Evolutionary conservation across 148 eudicot species (phyloP).

Genomic region (Fagopyrum homotropicum): DNA sequence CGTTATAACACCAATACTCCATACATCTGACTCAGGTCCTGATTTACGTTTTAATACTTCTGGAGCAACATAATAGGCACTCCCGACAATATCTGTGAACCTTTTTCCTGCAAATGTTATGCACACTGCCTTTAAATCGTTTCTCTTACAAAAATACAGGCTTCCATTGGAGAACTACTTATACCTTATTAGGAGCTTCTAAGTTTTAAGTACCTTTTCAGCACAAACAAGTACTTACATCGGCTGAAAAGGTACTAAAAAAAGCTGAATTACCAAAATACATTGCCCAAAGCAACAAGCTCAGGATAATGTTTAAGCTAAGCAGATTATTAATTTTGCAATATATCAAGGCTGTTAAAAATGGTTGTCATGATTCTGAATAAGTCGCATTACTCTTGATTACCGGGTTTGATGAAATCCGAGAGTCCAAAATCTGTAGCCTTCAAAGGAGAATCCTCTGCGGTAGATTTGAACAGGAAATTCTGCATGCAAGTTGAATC

Average conservation of each 20-base stretch:
- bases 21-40: constrained; percentile 96
- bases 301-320: no score
- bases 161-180: no score
- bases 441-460: constrained; percentile 77
- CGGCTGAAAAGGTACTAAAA: neutral
- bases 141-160: neutral
- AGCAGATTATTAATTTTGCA: no score
- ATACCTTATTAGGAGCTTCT: no score
- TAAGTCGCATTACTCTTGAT: constrained; percentile 13
- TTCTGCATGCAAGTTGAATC: constrained; percentile 37
- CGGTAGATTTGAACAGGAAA: constrained; percentile 77
- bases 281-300: no score
- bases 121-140: constrained; percentile 9
- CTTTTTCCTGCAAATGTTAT: constrained; percentile 50
- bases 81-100: constrained; percentile 88
- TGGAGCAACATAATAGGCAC: constrained; percentile 98
- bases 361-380: neutral
- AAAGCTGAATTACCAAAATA: no score
- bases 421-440: constrained; percentile 97
- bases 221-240: no score
- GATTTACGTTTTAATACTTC: constrained; percentile 93
- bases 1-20: constrained; percentile 98
- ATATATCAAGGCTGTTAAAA: neutral
- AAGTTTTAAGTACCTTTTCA: no score
- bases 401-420: constrained; percentile 90